phyloP scores from a whole-genome alignment of 1,284 basidiomycete species.

The Rhodotorula sp. region DNA sequence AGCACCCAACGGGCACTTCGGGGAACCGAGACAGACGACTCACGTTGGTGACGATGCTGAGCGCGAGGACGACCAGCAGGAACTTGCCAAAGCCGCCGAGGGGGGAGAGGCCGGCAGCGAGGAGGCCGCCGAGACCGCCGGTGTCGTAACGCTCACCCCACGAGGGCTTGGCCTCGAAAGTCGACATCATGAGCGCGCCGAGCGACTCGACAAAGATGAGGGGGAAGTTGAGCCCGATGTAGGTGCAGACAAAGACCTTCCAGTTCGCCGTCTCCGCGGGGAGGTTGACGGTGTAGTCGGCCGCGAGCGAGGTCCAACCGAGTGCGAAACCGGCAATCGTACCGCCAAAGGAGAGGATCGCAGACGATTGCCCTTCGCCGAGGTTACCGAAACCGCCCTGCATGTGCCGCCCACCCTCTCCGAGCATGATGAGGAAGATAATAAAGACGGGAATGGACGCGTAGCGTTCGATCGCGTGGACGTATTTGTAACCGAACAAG shows the following conservation, averaged over 20 bases:
- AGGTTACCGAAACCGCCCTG: conserved; percentile 38
- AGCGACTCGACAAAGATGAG: conserved; percentile 50
- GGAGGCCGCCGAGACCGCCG: conserved; percentile 57
- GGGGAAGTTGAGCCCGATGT: conserved; percentile 63
- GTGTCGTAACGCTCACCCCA: conserved; percentile 64
- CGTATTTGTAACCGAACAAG: conserved; percentile 54
- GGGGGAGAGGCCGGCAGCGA: conserved; percentile 43
- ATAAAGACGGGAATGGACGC: conserved; percentile 75
- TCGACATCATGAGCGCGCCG: conserved; percentile 59
- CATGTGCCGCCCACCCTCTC: conserved; percentile 33
- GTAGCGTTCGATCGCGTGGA: conserved; percentile 63
- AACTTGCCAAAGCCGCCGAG: conserved; percentile 40
- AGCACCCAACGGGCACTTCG: no score
- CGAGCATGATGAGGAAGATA: conserved; percentile 61
- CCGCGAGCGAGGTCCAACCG: conserved; percentile 61
- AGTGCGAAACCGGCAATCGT: conserved; percentile 50
- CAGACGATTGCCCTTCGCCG: conserved; percentile 65
- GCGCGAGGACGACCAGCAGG: conserved; percentile 45
- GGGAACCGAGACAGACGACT: neutral
- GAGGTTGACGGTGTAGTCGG: conserved; percentile 58
- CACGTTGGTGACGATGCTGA: conserved; percentile 46
- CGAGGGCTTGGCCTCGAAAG: conserved; percentile 55
- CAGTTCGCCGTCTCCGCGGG: conserved; percentile 50
- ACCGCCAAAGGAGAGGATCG: conserved; percentile 70
- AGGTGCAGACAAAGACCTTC: conserved; percentile 67